Base-by-base conservation (phyloP, 2,329 filamentous ascomycete genomes). In the Epicoccum sorghinum region DNA sequence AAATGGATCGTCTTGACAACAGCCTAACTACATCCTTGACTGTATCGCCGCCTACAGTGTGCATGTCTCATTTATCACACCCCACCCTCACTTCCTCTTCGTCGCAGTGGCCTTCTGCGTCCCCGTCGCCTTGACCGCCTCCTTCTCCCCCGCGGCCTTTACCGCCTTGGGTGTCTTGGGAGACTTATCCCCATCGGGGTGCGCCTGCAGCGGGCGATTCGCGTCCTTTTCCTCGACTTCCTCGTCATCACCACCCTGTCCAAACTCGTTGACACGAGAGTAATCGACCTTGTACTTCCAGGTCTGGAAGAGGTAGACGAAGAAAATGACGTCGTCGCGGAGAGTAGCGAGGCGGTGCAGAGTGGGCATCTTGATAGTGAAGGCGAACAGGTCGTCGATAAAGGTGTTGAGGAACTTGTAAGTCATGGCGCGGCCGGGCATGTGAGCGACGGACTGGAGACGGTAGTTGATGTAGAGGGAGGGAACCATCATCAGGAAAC, bases 361-460 rank as follows among this genome's bases (percentile, higher is more conserved):
- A 59, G 93, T 86, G 0, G 95, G 95, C 95, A 99, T 99, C 80
- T 98, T 98, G 80, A 99, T 97, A 35, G 95, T 99, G 70, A 98
- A 99, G 2, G 95, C 95, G 71, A 99, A 99, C 29, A 99, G 82
- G 72, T 99, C 95, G 76, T 99, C 95, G 74, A 99, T 98, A 75
- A 99, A 99, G 4, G 95, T 98, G 80, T 98, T 97, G 62, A 98
- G 80, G 78, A 96, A 96, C 79, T 98, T 97, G 84, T 97, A 97
- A 75, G 88, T 93, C 91, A 99, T 95, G 42, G 95, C 92, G 79
- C 91, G 93, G 64, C 84, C 91, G 1, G 95, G 93, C 93, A 99
- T 96, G 78, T 99, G 95, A 9, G 95, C 95, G 30, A 98, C 91
- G 64, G 80, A 83, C 75, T 86, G 96, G 64, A 99, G 86, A 10